Conservation (phyloP, 495 filamentous ascomycete species). For the Neurospora tetraspora region DNA sequence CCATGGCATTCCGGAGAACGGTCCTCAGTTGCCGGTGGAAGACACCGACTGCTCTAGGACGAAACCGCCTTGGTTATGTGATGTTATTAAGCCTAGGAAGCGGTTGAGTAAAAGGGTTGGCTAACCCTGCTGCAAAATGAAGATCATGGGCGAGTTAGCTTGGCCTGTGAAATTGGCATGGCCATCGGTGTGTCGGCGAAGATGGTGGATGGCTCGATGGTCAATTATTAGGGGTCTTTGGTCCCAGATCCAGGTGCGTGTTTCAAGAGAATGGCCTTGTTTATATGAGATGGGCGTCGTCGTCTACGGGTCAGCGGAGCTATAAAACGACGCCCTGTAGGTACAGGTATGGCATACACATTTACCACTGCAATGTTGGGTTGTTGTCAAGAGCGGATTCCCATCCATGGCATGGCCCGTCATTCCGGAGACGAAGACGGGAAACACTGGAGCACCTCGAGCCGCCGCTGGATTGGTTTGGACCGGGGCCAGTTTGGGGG, state of each 20-base stretch:
- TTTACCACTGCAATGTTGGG: neutral
- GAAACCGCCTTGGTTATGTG: neutral
- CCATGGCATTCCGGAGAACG: conserved; percentile 7
- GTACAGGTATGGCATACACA: neutral
- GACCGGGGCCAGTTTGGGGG: neutral
- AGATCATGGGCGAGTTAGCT: neutral
- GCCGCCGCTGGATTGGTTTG: neutral
- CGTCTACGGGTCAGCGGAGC: neutral
- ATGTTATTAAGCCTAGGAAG: neutral
- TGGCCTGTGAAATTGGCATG: neutral
- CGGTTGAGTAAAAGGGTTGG: neutral
- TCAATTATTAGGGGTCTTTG: neutral
- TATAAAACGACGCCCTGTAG: conserved; percentile 2
- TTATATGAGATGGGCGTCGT: neutral
- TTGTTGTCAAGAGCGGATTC: neutral
- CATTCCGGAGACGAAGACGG: conserved; percentile 17
- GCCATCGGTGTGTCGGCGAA: neutral
- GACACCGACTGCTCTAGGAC: conserved; percentile 8
- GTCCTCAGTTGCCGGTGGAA: conserved; percentile 18
- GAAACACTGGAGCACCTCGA: neutral
- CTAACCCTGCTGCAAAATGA: neutral
- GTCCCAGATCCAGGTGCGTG: neutral
- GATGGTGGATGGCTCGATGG: neutral
- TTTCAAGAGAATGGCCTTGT: neutral
- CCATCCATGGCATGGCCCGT: conserved; percentile 12